phyloP scores from a whole-genome alignment of 73 alveolate species.

The Paramecium octaurelia region DNA sequence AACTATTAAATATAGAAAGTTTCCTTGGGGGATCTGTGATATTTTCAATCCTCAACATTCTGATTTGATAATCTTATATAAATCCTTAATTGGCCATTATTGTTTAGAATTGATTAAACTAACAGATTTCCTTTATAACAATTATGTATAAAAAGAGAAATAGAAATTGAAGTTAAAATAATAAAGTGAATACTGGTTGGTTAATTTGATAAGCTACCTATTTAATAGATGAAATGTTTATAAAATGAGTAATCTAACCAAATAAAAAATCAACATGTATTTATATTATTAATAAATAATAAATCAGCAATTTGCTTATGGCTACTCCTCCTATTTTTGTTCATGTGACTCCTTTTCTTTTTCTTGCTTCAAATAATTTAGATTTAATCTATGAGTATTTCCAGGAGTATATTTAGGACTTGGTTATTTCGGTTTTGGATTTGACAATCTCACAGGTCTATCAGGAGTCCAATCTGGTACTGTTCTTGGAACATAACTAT shows the following conservation, averaged over 20 bases:
- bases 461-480: neutral
- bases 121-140: neutral
- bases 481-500: neutral
- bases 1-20: neutral
- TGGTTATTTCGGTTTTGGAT: neutral
- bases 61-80: constrained; percentile 34
- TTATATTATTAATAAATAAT: neutral
- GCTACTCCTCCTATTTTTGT: neutral
- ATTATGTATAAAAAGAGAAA: neutral
- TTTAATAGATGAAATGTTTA: neutral
- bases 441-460: neutral
- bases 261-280: neutral
- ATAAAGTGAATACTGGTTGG: neutral
- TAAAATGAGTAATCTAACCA: neutral
- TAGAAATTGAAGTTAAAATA: neutral
- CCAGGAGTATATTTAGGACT: constrained; percentile 46
- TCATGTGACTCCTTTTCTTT: neutral
- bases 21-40: constrained; percentile 63
- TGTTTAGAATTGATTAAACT: constrained; percentile 10
- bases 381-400: constrained; percentile 23
- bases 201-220: neutral
- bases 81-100: constrained; percentile 40
- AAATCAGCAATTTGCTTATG: neutral
- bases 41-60: constrained; percentile 59
- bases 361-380: neutral